Evolutionary conservation across 208 protist genomes (phyloP), one percentile per base, ranked within the genome.

Genomic region (Leishmania major): DNA sequence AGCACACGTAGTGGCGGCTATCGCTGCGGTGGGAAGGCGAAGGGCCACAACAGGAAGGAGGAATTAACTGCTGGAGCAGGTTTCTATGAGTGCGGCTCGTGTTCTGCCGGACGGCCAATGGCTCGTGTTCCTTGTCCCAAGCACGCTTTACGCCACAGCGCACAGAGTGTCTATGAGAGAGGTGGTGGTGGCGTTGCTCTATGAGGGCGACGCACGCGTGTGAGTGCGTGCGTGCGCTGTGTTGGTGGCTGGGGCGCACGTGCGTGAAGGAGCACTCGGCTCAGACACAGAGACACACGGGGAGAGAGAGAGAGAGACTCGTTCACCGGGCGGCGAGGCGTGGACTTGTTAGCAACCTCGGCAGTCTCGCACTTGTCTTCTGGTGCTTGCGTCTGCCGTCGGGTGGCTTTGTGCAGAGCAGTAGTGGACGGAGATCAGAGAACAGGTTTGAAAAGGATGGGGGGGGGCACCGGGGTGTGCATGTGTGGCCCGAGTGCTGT

Each of bases 81-180:
- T 5, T 40, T 74, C 43, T 74, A 51, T 51, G 67, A 51, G 40
- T 40, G 43, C 8, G 3, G 25, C 43, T 7, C 43, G 40, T 49
- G 10, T 72, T 72, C 28, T 49, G 67, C 40, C 40, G 17, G 67
- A 13, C 8, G 40, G 67, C 28, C 67, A 15, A 72, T 72, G 40
- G 13, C 35, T n/a, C 43, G 35, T 49, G 67, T 72, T 11, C 37
- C 43, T 45, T 43, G 40, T 25, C 40, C 15, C 40, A 43, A 28
- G 43, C 67, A 43, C 64, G 67, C 67, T 43, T 72, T 13, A 45
- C 67, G 67, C 40, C 67, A 49, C 40, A 25, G 43, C 43, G 67
- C 67, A 72, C 67, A 31, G 67, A 37, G 67, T 31, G 40, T 72
- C 67, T 72, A 47, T 35, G 70, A 40, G 70, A 45, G 70, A 37